These are phyloP conservation scores for Microdochium nivale DNA, from an alignment of 2,329 filamentous ascomycete genomes.

Conservation along the genomic window DNA sequence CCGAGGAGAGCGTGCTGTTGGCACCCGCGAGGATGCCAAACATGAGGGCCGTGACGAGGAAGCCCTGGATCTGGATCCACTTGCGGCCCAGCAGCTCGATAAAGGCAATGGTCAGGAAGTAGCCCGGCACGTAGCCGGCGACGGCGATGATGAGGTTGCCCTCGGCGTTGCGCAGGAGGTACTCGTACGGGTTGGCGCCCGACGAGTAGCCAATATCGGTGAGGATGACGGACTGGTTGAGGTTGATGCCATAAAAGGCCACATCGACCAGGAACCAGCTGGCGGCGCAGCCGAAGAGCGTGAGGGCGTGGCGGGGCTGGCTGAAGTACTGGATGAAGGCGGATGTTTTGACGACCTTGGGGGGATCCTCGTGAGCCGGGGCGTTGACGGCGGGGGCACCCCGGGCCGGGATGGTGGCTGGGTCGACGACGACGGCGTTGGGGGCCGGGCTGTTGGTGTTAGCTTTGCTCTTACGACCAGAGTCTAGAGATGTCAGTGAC, in stretches of 20 bases:
- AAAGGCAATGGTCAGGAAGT: conserved; percentile 54
- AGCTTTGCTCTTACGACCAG: not conserved
- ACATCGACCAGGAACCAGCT: conserved; percentile 24
- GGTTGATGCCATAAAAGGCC: conserved; percentile 44
- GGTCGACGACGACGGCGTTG: not conserved
- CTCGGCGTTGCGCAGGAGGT: conserved; percentile 50
- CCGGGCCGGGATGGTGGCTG: not conserved
- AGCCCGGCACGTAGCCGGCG: conserved; percentile 56
- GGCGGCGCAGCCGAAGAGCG: conserved; percentile 1
- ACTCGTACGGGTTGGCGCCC: conserved; percentile 45
- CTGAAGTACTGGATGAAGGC: conserved; percentile 4
- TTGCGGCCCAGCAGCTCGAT: conserved; percentile 55
- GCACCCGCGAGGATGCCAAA: conserved; percentile 38
- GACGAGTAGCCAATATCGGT: conserved; percentile 48
- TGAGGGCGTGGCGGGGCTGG: not conserved
- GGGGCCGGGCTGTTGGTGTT: not conserved
- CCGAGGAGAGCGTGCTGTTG: conserved; percentile 24
- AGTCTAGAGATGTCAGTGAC: conserved; percentile 42
- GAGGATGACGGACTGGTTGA: conserved; percentile 55
- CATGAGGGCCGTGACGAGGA: conserved; percentile 32
- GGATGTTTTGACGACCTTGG: conserved; percentile 1
- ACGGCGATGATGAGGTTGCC: conserved; percentile 57
- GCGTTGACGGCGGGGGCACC: not conserved
- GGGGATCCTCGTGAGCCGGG: not conserved
- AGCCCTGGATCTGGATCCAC: conserved; percentile 45